phyloP scores from a whole-genome alignment of 163 green algal species.

The Chlamydomonas reinhardtii region DNA sequence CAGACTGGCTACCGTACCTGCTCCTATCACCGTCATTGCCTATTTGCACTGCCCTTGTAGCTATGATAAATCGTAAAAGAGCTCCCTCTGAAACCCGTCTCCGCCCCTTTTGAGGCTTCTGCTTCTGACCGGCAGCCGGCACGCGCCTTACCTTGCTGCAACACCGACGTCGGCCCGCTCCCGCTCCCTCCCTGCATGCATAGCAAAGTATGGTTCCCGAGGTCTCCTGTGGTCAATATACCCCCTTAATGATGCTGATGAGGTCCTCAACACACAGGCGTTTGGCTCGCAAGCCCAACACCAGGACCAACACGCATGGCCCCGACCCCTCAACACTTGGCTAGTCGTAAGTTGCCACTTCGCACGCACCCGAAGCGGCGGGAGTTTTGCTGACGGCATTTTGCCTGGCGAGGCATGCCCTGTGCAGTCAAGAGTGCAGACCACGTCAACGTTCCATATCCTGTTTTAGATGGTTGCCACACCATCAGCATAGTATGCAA shows the following conservation, averaged over 20 bases:
- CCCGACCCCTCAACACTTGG: too few species aligned
- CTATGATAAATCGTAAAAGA: too few species aligned
- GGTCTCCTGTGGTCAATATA: too few species aligned
- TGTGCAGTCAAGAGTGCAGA: neutral
- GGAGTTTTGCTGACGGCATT: neutral
- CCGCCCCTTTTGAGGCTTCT: neutral
- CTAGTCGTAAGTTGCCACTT: neutral
- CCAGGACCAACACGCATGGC: too few species aligned
- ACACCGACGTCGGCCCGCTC: neutral
- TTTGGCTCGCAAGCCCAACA: neutral
- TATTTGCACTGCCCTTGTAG: too few species aligned
- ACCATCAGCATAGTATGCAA: neutral
- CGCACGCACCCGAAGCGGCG: slow-evolving; percentile 11
- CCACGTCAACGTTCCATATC: neutral
- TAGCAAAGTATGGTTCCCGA: too few species aligned
- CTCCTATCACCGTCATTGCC: too few species aligned
- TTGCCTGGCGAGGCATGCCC: slow-evolving; percentile 10
- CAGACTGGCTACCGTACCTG: too few species aligned
- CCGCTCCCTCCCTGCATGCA: neutral
- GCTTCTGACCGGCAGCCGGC: neutral
- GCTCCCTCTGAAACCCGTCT: neutral
- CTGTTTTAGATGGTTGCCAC: neutral
- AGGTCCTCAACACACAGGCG: neutral
- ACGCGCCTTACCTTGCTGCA: neutral
- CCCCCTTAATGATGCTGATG: too few species aligned